These are phyloP conservation scores for Pestalotiopsis sp. DNA, from an alignment of 2,329 filamentous ascomycete species.

Conservation along the genomic window DNA sequence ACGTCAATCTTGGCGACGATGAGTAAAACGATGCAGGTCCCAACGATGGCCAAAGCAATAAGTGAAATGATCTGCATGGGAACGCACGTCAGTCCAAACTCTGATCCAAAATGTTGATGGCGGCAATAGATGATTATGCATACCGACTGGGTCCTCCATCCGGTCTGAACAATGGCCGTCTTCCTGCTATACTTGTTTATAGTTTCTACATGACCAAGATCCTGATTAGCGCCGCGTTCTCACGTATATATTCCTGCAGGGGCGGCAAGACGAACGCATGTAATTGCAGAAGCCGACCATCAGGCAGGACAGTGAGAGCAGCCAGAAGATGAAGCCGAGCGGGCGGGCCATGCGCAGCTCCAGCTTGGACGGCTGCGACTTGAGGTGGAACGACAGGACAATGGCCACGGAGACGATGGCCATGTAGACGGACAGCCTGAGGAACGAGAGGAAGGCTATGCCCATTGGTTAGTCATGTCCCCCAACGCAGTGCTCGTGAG, in stretches of 20 bases:
- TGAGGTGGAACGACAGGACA: constrained; percentile 90
- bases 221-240: background rate
- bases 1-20: constrained; percentile 46
- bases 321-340: constrained; percentile 87
- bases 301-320: constrained; percentile 76
- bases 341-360: constrained; percentile 82
- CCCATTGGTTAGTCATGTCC: background rate
- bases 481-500: background rate
- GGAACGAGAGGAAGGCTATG: constrained; percentile 81
- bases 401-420: constrained; percentile 88
- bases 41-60: constrained; percentile 65
- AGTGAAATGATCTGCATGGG: constrained; percentile 59
- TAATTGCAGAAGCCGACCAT: constrained; percentile 83
- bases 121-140: constrained; percentile 25
- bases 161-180: constrained; percentile 85
- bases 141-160: constrained; percentile 89
- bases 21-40: constrained; percentile 66
- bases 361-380: constrained; percentile 66
- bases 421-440: constrained; percentile 88
- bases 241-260: background rate
- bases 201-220: constrained; percentile 47
- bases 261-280: constrained; percentile 58
- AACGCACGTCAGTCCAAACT: background rate
- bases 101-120: background rate
- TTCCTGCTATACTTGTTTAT: constrained; percentile 80